Percentiles rank a stretch among this genome's conserved stretches.
Conservation (phyloP, 2,329 filamentous ascomycete species). For the Exophiala xenobiotica region DNA sequence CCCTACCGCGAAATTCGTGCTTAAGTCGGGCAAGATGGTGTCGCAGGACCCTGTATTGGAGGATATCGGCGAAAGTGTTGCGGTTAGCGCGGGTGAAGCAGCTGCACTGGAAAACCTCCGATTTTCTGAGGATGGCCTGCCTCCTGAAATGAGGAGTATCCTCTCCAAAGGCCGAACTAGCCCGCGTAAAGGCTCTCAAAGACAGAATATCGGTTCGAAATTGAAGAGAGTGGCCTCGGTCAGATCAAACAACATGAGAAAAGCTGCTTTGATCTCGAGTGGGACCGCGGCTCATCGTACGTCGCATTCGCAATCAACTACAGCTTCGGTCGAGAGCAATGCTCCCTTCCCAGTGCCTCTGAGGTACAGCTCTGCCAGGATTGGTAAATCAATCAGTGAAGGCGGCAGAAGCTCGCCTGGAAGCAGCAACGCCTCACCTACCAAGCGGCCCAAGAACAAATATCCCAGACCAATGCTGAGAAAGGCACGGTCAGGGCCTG, state of each 20-base stretch:
- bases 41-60: slow-evolving; percentile 38
- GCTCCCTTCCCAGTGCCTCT: slow-evolving; percentile 93
- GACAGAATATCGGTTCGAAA: slow-evolving; percentile 19
- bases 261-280: slow-evolving; percentile 76
- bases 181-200: slow-evolving; percentile 13
- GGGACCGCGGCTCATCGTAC: slow-evolving; percentile 69
- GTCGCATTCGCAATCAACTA: slow-evolving; percentile 56
- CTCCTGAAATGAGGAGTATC: slow-evolving; percentile 24
- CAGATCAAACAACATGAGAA: slow-evolving; percentile 66
- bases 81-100: slow-evolving; percentile 25
- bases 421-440: slow-evolving; percentile 55
- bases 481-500: slow-evolving; percentile 74
- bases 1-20: slow-evolving; percentile 45
- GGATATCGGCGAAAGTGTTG: slow-evolving; percentile 36
- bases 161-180: slow-evolving; percentile 20
- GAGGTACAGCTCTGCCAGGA: slow-evolving; percentile 79
- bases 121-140: slow-evolving; percentile 27
- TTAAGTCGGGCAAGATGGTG: slow-evolving; percentile 45
- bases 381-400: slow-evolving; percentile 68
- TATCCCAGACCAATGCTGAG: slow-evolving; percentile 60
- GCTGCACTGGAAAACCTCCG: slow-evolving; percentile 27
- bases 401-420: slow-evolving; percentile 74
- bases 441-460: slow-evolving; percentile 47
- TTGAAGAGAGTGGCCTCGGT: slow-evolving; percentile 28
- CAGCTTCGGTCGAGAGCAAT: slow-evolving; percentile 45